A percentile compares a stretch with the other conserved stretches of the same genome.
Evolutionary conservation across 2,329 filamentous ascomycete species (phyloP).

Genomic region (Aureobasidium melanogenum): DNA sequence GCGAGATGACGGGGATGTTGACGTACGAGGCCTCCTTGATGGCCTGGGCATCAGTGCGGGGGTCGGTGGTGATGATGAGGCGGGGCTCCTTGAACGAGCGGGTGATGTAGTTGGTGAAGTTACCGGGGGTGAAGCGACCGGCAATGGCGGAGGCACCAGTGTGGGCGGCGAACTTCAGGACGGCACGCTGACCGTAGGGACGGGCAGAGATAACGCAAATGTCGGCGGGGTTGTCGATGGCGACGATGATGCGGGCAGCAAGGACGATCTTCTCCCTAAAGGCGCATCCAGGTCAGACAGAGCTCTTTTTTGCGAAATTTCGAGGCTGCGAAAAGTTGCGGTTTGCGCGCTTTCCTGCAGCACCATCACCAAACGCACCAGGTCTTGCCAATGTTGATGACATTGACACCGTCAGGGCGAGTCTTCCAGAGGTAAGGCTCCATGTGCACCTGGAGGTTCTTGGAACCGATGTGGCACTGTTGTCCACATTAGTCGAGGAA

Average conservation of each 20-base stretch:
- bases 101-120: constrained; percentile 99
- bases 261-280: constrained; percentile 98
- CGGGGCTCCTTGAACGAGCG: constrained; percentile 99
- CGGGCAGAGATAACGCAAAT: constrained; percentile 99
- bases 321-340: neutral
- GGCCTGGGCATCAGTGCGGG: constrained; percentile 98
- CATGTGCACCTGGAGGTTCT: constrained; percentile 99
- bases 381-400: constrained; percentile 99
- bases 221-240: constrained; percentile 98
- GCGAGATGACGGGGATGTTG: constrained; percentile 99
- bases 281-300: neutral
- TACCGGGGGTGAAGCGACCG: constrained; percentile 99
- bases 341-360: neutral
- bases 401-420: constrained; percentile 94
- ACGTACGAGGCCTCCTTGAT: constrained; percentile 99
- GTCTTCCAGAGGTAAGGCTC: constrained; percentile 99
- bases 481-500: constrained; percentile 37
- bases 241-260: constrained; percentile 95
- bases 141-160: constrained; percentile 97
- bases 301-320: constrained; percentile 1
- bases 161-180: constrained; percentile 99
- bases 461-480: constrained; percentile 80
- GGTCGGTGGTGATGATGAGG: constrained; percentile 98
- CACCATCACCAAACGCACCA: constrained; percentile 57
- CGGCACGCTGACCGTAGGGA: constrained; percentile 98